Evolutionary conservation across 305 asterid species (phyloP).

Genomic region (Solanum hybrid): DNA sequence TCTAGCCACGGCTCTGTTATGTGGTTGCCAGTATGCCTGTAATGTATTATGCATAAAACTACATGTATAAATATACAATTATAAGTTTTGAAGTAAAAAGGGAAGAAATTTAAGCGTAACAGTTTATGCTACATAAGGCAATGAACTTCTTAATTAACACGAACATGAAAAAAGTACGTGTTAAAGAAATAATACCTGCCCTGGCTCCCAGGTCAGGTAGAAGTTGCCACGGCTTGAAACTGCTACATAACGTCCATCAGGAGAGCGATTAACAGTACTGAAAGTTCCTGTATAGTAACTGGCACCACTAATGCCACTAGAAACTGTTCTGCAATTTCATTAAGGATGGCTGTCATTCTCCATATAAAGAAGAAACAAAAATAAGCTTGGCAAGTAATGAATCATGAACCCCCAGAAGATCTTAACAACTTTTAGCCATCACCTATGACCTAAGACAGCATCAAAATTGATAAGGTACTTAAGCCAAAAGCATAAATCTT

Average conservation of each 20-base stretch:
- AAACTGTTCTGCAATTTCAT: constrained; percentile 83
- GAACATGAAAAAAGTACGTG: not conserved
- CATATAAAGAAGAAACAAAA: not conserved
- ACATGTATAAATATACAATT: not conserved
- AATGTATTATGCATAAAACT: constrained; percentile 5
- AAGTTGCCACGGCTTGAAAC: constrained; percentile 99
- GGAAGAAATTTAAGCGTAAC: not conserved
- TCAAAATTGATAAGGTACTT: not conserved
- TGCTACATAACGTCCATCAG: constrained; percentile 92
- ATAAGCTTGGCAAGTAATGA: not conserved
- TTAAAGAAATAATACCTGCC: constrained; percentile 58
- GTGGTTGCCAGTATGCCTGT: constrained; percentile 97
- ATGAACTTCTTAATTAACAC: not conserved
- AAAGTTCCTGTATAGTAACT: constrained; percentile 97
- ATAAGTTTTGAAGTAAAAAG: not conserved
- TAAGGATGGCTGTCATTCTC: constrained; percentile 14
- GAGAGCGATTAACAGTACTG: constrained; percentile 83
- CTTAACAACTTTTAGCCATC: not conserved
- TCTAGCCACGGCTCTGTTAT: constrained; percentile 89
- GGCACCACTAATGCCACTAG: constrained; percentile 99
- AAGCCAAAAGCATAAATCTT: not conserved
- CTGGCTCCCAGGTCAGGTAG: constrained; percentile 98
- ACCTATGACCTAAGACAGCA: not conserved
- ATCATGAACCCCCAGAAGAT: not conserved
- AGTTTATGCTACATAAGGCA: not conserved